Conservation (phyloP, 805 yeast genomes). For the Debaryomyces castellii region DNA sequence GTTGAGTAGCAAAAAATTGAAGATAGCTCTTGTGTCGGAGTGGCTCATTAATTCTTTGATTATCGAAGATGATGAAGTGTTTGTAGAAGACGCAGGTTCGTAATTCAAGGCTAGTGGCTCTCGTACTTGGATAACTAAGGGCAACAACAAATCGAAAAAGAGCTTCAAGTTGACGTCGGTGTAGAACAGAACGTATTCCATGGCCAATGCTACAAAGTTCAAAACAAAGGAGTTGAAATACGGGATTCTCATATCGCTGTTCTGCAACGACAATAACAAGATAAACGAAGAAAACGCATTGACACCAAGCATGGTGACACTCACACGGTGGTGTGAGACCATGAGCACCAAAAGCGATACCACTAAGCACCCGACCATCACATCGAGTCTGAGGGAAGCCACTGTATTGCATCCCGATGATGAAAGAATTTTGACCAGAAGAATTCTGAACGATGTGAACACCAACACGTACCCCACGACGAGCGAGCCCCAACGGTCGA, state of each 20-base stretch:
- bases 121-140: constrained; percentile 22
- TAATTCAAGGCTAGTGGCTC: constrained; percentile 1
- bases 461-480: constrained; percentile 19
- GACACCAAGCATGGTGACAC: constrained; percentile 21
- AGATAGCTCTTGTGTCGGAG: constrained; percentile 80
- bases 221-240: constrained; percentile 15
- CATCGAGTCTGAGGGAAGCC: background rate
- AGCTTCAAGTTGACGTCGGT: constrained; percentile 5
- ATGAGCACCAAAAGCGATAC: background rate
- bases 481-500: constrained; percentile 2
- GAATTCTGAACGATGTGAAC: constrained; percentile 12
- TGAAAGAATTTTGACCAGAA: constrained; percentile 7
- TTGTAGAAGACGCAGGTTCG: background rate
- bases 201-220: constrained; percentile 14
- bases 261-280: constrained; percentile 23
- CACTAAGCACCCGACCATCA: background rate
- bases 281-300: constrained; percentile 24
- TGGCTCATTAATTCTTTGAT: constrained; percentile 34
- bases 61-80: constrained; percentile 12
- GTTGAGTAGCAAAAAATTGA: constrained; percentile 80
- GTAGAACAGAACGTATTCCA: constrained; percentile 21
- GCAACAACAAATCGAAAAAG: constrained; percentile 13
- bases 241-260: constrained; percentile 16
- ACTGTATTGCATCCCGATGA: constrained; percentile 6
- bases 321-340: constrained; percentile 4